phyloP scores from a whole-genome alignment of 495 filamentous ascomycete species.

The Aspergillus egyptiacus region DNA sequence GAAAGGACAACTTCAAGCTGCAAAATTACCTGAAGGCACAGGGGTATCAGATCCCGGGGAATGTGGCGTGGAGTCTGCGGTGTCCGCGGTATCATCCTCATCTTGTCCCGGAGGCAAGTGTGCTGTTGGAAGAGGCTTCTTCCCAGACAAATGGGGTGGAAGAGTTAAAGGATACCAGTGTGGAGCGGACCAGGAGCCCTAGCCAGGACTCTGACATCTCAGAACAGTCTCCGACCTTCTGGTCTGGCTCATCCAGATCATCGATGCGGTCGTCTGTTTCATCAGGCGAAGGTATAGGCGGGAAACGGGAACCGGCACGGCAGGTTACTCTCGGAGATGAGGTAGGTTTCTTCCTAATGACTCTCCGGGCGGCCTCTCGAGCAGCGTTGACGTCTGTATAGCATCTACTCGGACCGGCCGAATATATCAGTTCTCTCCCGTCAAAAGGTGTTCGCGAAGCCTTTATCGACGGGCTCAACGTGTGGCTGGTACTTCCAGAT shows the following conservation, averaged over 20 bases:
- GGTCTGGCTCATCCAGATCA: not conserved
- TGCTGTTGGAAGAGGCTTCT: not conserved
- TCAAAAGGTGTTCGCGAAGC: conserved; percentile 21
- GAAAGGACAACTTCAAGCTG: conserved; percentile 7
- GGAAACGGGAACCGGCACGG: not conserved
- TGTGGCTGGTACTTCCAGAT: conserved; percentile 16
- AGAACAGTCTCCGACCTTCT: not conserved
- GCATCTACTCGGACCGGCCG: conserved; percentile 10
- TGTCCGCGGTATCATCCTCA: conserved; percentile 24
- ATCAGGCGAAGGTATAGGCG: not conserved
- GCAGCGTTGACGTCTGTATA: not conserved
- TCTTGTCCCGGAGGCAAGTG: conserved; percentile 8
- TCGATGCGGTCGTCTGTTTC: conserved; percentile 9
- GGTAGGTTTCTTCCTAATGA: not conserved
- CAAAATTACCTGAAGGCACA: conserved; percentile 12
- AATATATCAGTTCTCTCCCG: conserved; percentile 17
- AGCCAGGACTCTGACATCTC: not conserved
- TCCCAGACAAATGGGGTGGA: not conserved
- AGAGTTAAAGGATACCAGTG: not conserved
- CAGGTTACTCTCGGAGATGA: not conserved
- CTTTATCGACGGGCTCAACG: conserved; percentile 19
- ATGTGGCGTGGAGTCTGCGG: conserved; percentile 22
- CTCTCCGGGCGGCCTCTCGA: too few relatives aligned
- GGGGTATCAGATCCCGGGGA: conserved; percentile 21
- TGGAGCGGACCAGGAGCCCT: not conserved